These are phyloP conservation scores for Aspergillus sclerotiicarbonarius DNA, from an alignment of 495 filamentous ascomycete genomes.

Conservation along the genomic window DNA sequence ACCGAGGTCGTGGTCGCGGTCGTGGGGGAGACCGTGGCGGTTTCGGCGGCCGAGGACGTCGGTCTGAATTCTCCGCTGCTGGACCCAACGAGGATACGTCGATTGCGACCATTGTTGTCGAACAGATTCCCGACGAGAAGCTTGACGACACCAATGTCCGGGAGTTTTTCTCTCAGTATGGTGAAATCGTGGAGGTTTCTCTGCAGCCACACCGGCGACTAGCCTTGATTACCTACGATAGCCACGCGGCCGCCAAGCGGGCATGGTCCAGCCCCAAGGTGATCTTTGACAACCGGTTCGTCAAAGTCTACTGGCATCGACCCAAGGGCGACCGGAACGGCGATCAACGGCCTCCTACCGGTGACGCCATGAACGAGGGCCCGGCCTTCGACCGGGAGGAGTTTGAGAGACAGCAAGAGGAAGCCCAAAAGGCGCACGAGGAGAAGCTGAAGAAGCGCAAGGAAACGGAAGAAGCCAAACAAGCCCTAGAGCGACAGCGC, in stretches of 20 bases:
- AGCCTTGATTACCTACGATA: conserved; percentile 77
- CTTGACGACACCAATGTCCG: conserved; percentile 72
- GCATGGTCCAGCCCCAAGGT: conserved; percentile 91
- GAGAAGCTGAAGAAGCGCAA: conserved; percentile 71
- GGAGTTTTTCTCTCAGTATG: conserved; percentile 83
- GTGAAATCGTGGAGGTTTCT: conserved; percentile 66
- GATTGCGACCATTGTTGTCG: conserved; percentile 81
- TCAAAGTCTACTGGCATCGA: conserved; percentile 96
- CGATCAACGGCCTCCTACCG: conserved; percentile 23
- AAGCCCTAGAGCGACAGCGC: conserved; percentile 72
- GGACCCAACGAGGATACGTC: conserved; percentile 73
- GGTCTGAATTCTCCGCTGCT: conserved; percentile 69
- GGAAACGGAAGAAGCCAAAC: conserved; percentile 67
- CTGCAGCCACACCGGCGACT: conserved; percentile 76
- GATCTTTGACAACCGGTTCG: conserved; percentile 96
- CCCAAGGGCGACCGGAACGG: conserved; percentile 44
- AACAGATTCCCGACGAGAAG: conserved; percentile 88
- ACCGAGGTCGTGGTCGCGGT: conserved; percentile 46
- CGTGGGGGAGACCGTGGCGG: conserved; percentile 47
- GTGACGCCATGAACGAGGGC: conserved; percentile 38
- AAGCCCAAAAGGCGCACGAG: conserved; percentile 76
- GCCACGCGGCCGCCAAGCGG: conserved; percentile 68
- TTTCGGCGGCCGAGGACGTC: conserved; percentile 49
- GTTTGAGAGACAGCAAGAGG: conserved; percentile 70
- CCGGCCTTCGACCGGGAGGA: conserved; percentile 73